These are phyloP conservation scores for Arthrobotrys entomopaga DNA, from an alignment of 2,329 filamentous ascomycete species.

Conservation along the genomic window DNA sequence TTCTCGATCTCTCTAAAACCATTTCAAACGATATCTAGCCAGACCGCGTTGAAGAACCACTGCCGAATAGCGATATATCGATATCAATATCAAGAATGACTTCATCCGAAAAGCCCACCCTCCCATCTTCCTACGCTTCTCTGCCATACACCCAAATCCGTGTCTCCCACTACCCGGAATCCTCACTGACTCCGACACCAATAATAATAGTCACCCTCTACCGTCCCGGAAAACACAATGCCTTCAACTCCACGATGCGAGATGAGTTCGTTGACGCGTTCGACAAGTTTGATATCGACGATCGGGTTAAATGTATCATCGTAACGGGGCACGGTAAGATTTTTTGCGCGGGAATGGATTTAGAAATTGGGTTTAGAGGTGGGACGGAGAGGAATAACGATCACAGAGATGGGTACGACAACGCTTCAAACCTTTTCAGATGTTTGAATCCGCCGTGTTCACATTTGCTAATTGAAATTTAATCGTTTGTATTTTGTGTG, in stretches of 20 bases:
- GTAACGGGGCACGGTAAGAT: constrained; percentile 68
- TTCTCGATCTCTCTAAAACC: no score
- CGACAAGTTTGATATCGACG: constrained; percentile 66
- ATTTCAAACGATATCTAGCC: no score
- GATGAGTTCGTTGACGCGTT: constrained; percentile 70
- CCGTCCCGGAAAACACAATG: constrained; percentile 74
- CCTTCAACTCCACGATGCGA: constrained; percentile 74
- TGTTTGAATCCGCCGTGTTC: no score
- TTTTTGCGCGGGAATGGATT: constrained; percentile 72
- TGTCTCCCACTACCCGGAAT: constrained; percentile 66
- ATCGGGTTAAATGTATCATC: constrained; percentile 68
- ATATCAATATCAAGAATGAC: constrained; percentile 16
- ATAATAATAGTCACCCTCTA: constrained; percentile 73
- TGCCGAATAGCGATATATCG: neutral
- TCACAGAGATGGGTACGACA: constrained; percentile 47
- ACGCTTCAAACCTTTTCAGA: no score
- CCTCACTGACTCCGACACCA: constrained; percentile 69
- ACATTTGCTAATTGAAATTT: no score
- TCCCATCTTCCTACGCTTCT: constrained; percentile 63
- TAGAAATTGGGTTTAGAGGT: constrained; percentile 62
- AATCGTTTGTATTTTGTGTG: neutral
- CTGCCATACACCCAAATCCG: constrained; percentile 64
- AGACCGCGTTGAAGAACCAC: no score
- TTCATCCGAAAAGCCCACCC: constrained; percentile 31
- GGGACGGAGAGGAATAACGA: constrained; percentile 50